Evolutionary conservation across 495 filamentous ascomycete genomes (phyloP), one percentile per base, ranked within the genome.

Genomic region (Penicillium cinerascens): DNA sequence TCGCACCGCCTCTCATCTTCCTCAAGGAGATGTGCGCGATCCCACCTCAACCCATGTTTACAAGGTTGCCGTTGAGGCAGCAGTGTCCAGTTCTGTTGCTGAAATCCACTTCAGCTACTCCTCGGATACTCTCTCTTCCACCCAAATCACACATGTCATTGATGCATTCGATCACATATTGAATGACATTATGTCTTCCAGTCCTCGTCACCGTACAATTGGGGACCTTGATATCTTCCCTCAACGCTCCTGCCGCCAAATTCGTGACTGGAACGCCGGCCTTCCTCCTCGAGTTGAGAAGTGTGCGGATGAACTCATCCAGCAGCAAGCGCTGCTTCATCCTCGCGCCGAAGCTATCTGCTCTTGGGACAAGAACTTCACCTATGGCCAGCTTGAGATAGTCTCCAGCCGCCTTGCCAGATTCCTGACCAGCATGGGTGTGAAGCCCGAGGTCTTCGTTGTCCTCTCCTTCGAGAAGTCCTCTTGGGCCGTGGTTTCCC

Each of bases 381-480:
- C 72, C 0, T 79, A 81, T 49, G 48, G 45, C 0, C 60, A 81
- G 44, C 60, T 82, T 18, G 68, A 79, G 23, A 45, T 54, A 6
- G 48, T 69, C 4, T 65, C 78, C 15, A 63, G 44, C 10, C 58
- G 60, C 6, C 55, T 80, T 3, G 69, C 75, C 1, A 52, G 60
- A 3, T 49, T 72, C 22, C 61, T 79, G 3, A 63, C 64, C 9
- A 37, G 61, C 17, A 52, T 78, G 4, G 81, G 80, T 17, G 65
- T 82, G 15, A 63, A 53, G 11, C 67, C 68, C 0, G 75, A 78
- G 42, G 55, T 55, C 0, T 61, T 79, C 15, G 78, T 86, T 10
- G 78, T 78, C 4, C 44, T 86, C 1, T 82, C 67, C 37, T 83
- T 84, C 22, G 78, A 83, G 26, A 84, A 83, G 56, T 81, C 78